Percentiles rank a stretch among this genome's conserved stretches.
Conservation (phyloP, 2,329 filamentous ascomycete genomes). For the Aspergillus novoparasiticus region DNA sequence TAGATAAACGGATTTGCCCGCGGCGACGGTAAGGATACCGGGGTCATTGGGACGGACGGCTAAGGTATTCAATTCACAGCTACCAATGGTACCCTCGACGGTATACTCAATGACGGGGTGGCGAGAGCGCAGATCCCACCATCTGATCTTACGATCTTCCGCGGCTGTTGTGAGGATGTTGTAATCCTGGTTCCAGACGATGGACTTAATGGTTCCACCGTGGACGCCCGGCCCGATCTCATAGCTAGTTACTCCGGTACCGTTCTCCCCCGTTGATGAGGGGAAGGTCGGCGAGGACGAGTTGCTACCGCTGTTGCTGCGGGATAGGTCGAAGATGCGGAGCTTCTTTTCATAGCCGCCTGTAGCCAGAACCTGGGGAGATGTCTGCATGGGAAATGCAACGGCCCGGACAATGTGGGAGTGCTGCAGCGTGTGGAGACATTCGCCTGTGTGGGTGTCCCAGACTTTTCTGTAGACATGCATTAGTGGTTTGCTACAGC, state of each 20-base stretch:
- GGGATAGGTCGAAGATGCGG: conserved; percentile 84
- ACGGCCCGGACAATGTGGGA: conserved; percentile 94
- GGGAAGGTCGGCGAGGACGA: conserved; percentile 43
- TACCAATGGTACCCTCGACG: conserved; percentile 84
- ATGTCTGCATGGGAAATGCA: conserved; percentile 80
- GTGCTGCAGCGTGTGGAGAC: conserved; percentile 83
- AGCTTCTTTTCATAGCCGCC: conserved; percentile 97
- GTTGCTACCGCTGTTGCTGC: conserved; percentile 47
- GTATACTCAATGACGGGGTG: conserved; percentile 74
- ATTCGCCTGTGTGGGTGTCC: conserved; percentile 94
- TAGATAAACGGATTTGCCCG: conserved; percentile 93
- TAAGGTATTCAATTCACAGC: conserved; percentile 82
- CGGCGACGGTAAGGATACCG: conserved; percentile 82
- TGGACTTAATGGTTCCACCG: conserved; percentile 87
- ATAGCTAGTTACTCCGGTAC: conserved; percentile 62
- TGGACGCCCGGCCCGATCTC: conserved; percentile 88
- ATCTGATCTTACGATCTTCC: conserved; percentile 86
- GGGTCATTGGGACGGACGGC: conserved; percentile 62
- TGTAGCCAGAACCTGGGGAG: conserved; percentile 80
- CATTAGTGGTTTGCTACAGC: conserved; percentile 6
- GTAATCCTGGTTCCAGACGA: conserved; percentile 88
- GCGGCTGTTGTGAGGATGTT: conserved; percentile 89
- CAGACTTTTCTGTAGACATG: conserved; percentile 75
- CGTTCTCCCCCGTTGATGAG: conserved; percentile 39
- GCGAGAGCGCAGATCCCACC: conserved; percentile 85